Base-by-base conservation (phyloP, 2,329 filamentous ascomycete genomes). In the Ophiostoma angusticollis region DNA sequence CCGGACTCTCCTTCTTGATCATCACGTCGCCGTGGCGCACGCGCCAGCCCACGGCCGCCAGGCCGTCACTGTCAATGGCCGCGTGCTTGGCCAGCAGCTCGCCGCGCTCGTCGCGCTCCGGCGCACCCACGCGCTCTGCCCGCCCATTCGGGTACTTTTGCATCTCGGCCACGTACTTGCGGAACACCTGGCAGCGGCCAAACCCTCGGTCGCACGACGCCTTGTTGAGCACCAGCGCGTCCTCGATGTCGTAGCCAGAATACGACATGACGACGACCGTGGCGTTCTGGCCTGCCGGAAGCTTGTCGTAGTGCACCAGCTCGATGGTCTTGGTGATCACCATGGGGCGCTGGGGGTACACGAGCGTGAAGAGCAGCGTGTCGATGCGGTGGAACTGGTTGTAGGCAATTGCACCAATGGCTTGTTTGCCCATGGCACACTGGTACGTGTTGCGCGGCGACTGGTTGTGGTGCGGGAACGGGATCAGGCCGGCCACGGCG, bases 371-470 rank as follows among this genome's bases (percentile, higher is more conserved):
- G 6, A 98, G 74, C 13, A 98, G 69, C 0, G 89, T 96, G 54
- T 98, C 91, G 57, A 98, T 95, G 41, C 91, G 80, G 52, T 89
- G 84, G 63, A 95, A 94, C 58, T 98, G 91, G 56, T 98, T 98
- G 56, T 94, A 93, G 13, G 89, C 91, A 55, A 98, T 96, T 24
- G 89, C 87, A 24, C 91, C 91, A 57, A 98, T 96, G 28, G 91
- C 91, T 81, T 98, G 91, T 64, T 98, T 98, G 73, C 91, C 91
- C 91, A 98, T 98, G 62, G 91, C 91, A 63, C 89, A 95, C 68
- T 96, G 89, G 55, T 98, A 98, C 0, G 91, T 98, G 57, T 98
- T 98, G 70, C 91, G 74, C 9, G 91, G 91, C 13, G 93, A 98
- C 59, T 98, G 91, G 60, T 98, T 98, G 67, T 98, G 91, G 58